Percentiles rank a stretch among this genome's conserved stretches.
phyloP scores from a whole-genome alignment of 768 basidiomycete genomes.

The Agaricus sinodeliciosus region DNA sequence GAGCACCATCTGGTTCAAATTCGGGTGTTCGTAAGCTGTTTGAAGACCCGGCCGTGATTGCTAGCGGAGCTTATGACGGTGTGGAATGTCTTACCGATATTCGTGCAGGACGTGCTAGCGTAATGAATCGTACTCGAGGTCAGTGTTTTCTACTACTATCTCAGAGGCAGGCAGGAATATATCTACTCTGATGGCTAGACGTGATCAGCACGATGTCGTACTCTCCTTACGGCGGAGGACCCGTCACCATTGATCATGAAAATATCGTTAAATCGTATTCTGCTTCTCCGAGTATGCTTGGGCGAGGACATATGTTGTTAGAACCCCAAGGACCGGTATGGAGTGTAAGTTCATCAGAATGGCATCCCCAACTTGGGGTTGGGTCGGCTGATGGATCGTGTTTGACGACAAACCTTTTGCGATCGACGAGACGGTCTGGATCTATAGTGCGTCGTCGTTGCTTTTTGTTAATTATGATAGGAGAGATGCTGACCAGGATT shows the following conservation, averaged over 20 bases:
- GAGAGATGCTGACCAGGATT: too few relatives aligned
- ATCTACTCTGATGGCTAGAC: slow-evolving; percentile 34
- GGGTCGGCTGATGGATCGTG: slow-evolving; percentile 82
- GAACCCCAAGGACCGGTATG: slow-evolving; percentile 78
- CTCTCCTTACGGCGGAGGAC: slow-evolving; percentile 61
- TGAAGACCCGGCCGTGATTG: slow-evolving; percentile 65
- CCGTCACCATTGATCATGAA: slow-evolving; percentile 78
- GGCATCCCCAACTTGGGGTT: slow-evolving; percentile 80
- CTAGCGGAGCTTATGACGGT: slow-evolving; percentile 79
- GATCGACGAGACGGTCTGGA: slow-evolving; percentile 64
- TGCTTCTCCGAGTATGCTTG: slow-evolving; percentile 64
- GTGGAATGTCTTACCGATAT: slow-evolving; percentile 71
- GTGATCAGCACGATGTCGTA: slow-evolving; percentile 64
- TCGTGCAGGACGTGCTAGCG: slow-evolving; percentile 57
- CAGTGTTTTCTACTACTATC: neutral
- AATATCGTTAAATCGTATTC: slow-evolving; percentile 73
- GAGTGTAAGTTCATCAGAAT: slow-evolving; percentile 75
- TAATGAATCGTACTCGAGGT: slow-evolving; percentile 79
- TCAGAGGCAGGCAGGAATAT: too few relatives aligned
- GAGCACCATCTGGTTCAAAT: slow-evolving; percentile 48
- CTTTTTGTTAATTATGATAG: neutral
- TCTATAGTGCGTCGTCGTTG: slow-evolving; percentile 47
- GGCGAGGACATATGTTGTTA: slow-evolving; percentile 62
- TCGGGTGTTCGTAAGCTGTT: slow-evolving; percentile 38
- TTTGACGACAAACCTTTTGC: slow-evolving; percentile 64